These are phyloP conservation scores for Phytophthora sansomeana DNA, from an alignment of 352 stramenopile genomes.

Conservation along the genomic window DNA sequence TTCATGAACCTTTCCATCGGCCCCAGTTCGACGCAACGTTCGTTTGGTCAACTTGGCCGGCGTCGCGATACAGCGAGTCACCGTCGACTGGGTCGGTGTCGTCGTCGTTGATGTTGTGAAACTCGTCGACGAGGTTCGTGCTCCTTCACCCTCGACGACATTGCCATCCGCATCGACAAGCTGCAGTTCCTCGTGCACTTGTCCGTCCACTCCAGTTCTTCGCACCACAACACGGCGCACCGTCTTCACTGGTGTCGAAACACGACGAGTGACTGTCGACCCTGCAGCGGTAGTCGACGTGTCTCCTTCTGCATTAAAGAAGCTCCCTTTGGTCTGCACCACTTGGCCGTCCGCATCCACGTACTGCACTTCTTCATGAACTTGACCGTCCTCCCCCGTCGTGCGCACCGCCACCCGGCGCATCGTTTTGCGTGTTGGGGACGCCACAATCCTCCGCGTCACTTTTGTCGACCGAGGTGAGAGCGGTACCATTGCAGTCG, in stretches of 20 bases:
- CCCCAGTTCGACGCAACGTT: conserved; percentile 31
- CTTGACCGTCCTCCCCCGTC: too few relatives aligned
- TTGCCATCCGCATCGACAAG: conserved; percentile 23
- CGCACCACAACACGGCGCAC: conserved; percentile 24
- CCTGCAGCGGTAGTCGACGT: background rate
- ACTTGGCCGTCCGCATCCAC: too few relatives aligned
- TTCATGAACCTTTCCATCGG: conserved; percentile 26
- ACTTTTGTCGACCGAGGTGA: conserved; percentile 26
- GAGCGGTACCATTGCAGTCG: conserved; percentile 14
- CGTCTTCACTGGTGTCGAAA: conserved; percentile 17
- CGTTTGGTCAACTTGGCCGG: conserved; percentile 24
- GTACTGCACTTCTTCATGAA: too few relatives aligned
- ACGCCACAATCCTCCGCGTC: conserved; percentile 30
- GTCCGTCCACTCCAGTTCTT: conserved; percentile 21
- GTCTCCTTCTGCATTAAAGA: conserved; percentile 18
- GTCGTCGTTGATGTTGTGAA: background rate
- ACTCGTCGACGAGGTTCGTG: background rate
- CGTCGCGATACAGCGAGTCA: conserved; percentile 26
- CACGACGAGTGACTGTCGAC: conserved; percentile 14
- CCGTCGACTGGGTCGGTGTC: background rate
- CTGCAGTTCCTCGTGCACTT: conserved; percentile 28
- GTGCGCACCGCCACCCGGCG: conserved; percentile 37
- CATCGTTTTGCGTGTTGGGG: conserved; percentile 27
- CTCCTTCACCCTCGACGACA: conserved; percentile 3
- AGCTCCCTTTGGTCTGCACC: conserved; percentile 7